These are phyloP conservation scores for Fusarium sp. DNA, from an alignment of 2,329 filamentous ascomycete genomes.

Conservation along the genomic window DNA sequence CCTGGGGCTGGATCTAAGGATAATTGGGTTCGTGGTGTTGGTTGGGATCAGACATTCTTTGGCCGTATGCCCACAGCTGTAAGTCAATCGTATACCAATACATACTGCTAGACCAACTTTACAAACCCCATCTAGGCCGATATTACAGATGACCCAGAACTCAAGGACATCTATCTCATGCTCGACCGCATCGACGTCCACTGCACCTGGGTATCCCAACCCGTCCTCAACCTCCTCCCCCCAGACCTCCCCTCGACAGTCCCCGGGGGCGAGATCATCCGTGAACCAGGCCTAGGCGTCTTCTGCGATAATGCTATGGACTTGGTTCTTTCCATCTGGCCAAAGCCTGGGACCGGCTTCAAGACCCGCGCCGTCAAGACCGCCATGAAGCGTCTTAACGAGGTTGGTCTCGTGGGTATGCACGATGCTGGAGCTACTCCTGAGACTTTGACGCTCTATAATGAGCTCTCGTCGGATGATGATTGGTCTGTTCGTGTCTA, in stretches of 20 bases:
- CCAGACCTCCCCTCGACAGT: constrained; percentile 62
- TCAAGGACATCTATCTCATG: constrained; percentile 73
- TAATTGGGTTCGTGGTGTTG: constrained; percentile 75
- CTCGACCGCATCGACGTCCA: constrained; percentile 78
- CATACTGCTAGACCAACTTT: background rate
- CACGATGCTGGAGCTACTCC: constrained; percentile 75
- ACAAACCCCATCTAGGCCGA: constrained; percentile 58
- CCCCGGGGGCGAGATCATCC: constrained; percentile 73
- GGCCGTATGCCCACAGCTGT: constrained; percentile 75
- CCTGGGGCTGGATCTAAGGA: constrained; percentile 63
- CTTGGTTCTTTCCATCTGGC: constrained; percentile 67
- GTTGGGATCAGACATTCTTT: constrained; percentile 77
- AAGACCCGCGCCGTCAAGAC: constrained; percentile 67
- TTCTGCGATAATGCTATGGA: constrained; percentile 83
- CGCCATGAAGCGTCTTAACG: constrained; percentile 73
- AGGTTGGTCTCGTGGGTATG: constrained; percentile 75
- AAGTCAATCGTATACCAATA: constrained; percentile 39
- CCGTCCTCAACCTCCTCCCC: constrained; percentile 72
- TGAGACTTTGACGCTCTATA: constrained; percentile 65
- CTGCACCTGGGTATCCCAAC: constrained; percentile 76
- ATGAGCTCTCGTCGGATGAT: constrained; percentile 59
- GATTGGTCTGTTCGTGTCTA: constrained; percentile 74
- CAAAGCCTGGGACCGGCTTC: constrained; percentile 64
- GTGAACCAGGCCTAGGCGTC: constrained; percentile 72
- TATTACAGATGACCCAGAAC: constrained; percentile 63